Evolutionary conservation across 169 alveolate genomes (phyloP), one percentile per base, ranked within the genome.

Genomic region (Eimeria sp.): DNA sequence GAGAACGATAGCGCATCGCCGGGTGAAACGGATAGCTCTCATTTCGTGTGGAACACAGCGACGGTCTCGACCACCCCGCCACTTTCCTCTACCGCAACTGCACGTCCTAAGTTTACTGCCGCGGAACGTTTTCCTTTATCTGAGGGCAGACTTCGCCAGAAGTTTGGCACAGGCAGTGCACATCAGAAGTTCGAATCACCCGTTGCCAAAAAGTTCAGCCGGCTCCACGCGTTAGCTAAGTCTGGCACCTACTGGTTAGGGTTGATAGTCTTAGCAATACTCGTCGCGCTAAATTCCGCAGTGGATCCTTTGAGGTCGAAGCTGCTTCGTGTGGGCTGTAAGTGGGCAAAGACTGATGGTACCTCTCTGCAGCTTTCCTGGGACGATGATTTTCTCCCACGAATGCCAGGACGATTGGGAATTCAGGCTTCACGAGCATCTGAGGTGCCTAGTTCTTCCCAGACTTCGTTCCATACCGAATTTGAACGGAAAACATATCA

Each of bases 1-100:
- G 80, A 70, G n/a, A 70, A 16, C 80, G 80, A 70, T 70, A 51
- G n/a, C 80, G n/a, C 80, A 30, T 70, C 80, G 10, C 80, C 80
- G 47, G 51, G 80, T 70, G 80, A 70, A 13, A 70, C 80, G 80
- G 80, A 70, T 14, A 70, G 51, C 51, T 70, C 80, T 70, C 80
- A 14, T 16, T 70, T 70, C 51, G 80, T 70, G 6, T 70, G 80
- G 80, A 70, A 70, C 80, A 70, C 80, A 30, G 80, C 80, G 51
- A 70, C 80, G 80, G 51, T 34, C 25, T 70, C 80, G 13, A 30
- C 51, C 25, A 30, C 80, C 80, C 80, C 80, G 9, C 3, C 80
- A 70, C 80, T 70, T 34, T 70, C 80, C 80, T 30, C 80, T 14
- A 16, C 10, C 80, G 16, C 80, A 70, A 14, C 80, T 11, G 80